Conservation (phyloP, 768 basidiomycete genomes). For the Phanerochaete sordida region DNA sequence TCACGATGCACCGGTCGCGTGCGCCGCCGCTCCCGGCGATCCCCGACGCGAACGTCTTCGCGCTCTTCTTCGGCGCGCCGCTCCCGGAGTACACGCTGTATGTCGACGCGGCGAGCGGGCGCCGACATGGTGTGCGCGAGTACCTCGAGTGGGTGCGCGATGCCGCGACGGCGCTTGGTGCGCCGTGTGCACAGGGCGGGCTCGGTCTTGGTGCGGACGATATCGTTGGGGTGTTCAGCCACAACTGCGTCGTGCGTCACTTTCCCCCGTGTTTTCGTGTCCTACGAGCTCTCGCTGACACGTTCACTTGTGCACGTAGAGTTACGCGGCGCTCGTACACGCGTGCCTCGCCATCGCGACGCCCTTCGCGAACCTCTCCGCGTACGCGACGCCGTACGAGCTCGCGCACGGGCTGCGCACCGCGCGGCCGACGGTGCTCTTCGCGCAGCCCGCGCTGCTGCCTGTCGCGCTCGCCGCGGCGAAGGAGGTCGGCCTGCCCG, state of each 20-base stretch:
- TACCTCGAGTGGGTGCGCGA: constrained; percentile 9
- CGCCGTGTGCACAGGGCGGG: not conserved
- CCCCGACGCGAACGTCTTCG: constrained; percentile 12
- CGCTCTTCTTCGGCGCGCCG: constrained; percentile 1
- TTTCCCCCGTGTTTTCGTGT: no score
- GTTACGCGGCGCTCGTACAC: constrained; percentile 48
- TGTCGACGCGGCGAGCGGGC: constrained; percentile 11
- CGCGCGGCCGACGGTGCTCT: constrained; percentile 47
- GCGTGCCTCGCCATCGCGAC: constrained; percentile 45
- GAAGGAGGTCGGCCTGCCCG: constrained; percentile 28
- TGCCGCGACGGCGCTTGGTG: constrained; percentile 13
- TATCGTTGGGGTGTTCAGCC: constrained; percentile 68
- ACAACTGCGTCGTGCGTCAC: constrained; percentile 60
- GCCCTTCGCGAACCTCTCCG: constrained; percentile 52
- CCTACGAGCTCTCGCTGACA: no score
- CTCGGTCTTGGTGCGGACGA: constrained; percentile 38
- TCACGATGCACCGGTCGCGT: no score
- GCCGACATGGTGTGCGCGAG: constrained; percentile 3
- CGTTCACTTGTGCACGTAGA: no score
- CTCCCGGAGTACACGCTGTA: constrained; percentile 7
- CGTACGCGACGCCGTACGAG: constrained; percentile 57
- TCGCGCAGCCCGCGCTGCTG: constrained; percentile 45
- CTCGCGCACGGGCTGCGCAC: constrained; percentile 46
- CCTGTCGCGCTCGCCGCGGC: constrained; percentile 37
- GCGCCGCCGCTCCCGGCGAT: constrained; percentile 10